Evolutionary conservation across 257 asterid genomes (phyloP).

Genomic region (Solanum lycopersicoides): DNA sequence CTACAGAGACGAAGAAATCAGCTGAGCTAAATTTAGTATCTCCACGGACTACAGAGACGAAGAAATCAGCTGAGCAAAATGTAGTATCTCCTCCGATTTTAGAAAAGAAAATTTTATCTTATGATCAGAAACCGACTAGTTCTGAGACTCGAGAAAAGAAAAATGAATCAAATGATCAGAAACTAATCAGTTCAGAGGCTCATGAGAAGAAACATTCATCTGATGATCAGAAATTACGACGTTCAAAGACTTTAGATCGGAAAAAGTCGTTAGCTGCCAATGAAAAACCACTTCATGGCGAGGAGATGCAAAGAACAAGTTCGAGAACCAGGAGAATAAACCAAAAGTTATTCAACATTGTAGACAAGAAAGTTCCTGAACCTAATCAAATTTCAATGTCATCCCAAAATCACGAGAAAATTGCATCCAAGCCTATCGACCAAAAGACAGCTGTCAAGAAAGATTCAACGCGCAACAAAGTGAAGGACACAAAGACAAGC

Average conservation of each 20-base stretch:
- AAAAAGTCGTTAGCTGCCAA: neutral
- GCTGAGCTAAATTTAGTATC: neutral
- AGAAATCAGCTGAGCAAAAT: neutral
- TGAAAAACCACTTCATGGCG: neutral
- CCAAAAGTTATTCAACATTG: conserved; percentile 24
- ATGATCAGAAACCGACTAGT: neutral
- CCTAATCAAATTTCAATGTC: conserved; percentile 13
- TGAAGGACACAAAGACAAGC: conserved; percentile 21
- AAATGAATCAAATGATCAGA: neutral
- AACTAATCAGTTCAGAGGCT: neutral
- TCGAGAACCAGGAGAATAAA: neutral
- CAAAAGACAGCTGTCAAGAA: conserved; percentile 25
- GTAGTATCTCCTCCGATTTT: neutral
- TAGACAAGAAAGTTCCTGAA: conserved; percentile 27
- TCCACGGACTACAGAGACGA: neutral
- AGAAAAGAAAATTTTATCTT: conserved; percentile 10
- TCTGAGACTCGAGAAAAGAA: neutral
- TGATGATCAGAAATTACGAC: neutral
- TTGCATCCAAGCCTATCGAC: neutral
- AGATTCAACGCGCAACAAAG: conserved; percentile 8
- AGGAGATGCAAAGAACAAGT: neutral
- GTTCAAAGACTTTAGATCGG: neutral
- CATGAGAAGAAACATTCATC: neutral
- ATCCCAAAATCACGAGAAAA: conserved; percentile 2
- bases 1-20: neutral